A percentile compares a stretch with the other conserved stretches of the same genome.
Conservation (phyloP, 441 rosid genomes). For the Theobroma grandiflorum region DNA sequence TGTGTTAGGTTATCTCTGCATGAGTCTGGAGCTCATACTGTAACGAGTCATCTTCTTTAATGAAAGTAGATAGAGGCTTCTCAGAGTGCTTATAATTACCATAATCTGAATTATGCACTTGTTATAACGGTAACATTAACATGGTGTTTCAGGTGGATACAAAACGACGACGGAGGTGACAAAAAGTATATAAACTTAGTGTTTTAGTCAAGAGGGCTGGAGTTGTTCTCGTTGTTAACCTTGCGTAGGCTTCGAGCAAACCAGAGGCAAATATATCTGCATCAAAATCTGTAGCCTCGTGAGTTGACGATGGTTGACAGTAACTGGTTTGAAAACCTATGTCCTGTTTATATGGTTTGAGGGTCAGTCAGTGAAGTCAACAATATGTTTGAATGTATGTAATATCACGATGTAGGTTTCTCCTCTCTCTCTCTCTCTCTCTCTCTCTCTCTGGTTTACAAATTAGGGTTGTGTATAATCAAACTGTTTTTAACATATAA, state of each 20-base stretch:
- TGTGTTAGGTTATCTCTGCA: background rate
- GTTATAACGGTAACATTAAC: background rate
- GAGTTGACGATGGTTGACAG: constrained; percentile 29
- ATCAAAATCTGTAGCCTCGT: constrained; percentile 34
- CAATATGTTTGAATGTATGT: constrained; percentile 42
- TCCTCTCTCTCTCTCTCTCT: constrained; percentile 7
- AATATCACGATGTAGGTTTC: constrained; percentile 35
- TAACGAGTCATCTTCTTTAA: too few species aligned
- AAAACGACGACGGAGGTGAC: constrained; percentile 71
- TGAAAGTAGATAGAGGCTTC: background rate
- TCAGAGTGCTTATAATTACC: background rate
- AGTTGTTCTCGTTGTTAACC: constrained; percentile 28
- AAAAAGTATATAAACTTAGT: constrained; percentile 27
- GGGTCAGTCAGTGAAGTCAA: constrained; percentile 29
- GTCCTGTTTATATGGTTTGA: constrained; percentile 42
- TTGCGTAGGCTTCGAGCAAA: constrained; percentile 38
- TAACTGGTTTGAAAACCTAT: constrained; percentile 38
- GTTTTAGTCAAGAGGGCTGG: constrained; percentile 21
- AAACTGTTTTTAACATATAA: constrained; percentile 24
- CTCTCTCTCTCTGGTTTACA: constrained; percentile 30
- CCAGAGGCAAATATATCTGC: constrained; percentile 29
- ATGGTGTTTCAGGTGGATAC: constrained; percentile 66
- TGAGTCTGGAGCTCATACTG: background rate
- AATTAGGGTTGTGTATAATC: constrained; percentile 44
- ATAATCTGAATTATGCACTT: background rate